Evolutionary conservation across 2,329 filamentous ascomycete genomes (phyloP).

Genomic region (Westerdykella ornata): DNA sequence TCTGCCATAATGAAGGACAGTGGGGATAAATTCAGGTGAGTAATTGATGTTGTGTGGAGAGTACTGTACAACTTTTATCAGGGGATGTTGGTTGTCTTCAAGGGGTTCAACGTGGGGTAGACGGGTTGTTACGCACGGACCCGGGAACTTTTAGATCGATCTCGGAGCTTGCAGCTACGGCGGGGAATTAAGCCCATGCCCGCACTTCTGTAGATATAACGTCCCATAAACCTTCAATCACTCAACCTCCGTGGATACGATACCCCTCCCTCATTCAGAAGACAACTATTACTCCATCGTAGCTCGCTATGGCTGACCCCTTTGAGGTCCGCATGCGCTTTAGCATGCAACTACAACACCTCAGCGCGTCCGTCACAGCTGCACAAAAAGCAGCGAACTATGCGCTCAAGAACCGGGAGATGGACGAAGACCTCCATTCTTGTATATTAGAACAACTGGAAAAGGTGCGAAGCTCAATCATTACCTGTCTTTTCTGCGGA

Average conservation of each 20-base stretch:
- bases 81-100: not conserved
- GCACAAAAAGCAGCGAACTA: conserved; percentile 91
- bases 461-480: conserved; percentile 49
- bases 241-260: not conserved
- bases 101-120: not conserved
- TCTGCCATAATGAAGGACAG: conserved; percentile 7
- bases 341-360: conserved; percentile 78
- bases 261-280: not conserved
- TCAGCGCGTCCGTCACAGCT: conserved; percentile 83
- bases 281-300: not conserved
- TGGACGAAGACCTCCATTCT: conserved; percentile 94
- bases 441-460: conserved; percentile 96
- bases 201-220: too few relatives aligned
- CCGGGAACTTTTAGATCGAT: too few relatives aligned
- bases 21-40: too few relatives aligned
- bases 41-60: conserved; percentile 3
- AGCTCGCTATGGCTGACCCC: conserved; percentile 63
- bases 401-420: conserved; percentile 86
- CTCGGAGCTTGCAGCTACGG: too few relatives aligned
- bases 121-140: not conserved
- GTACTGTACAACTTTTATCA: conserved; percentile 22
- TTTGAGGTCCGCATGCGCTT: conserved; percentile 99
- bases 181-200: too few relatives aligned
- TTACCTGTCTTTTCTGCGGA: not conserved
- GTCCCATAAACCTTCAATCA: too few relatives aligned